These are phyloP conservation scores for Metrosideros polymorpha DNA, from an alignment of 441 rosid genomes.

Conservation along the genomic window DNA sequence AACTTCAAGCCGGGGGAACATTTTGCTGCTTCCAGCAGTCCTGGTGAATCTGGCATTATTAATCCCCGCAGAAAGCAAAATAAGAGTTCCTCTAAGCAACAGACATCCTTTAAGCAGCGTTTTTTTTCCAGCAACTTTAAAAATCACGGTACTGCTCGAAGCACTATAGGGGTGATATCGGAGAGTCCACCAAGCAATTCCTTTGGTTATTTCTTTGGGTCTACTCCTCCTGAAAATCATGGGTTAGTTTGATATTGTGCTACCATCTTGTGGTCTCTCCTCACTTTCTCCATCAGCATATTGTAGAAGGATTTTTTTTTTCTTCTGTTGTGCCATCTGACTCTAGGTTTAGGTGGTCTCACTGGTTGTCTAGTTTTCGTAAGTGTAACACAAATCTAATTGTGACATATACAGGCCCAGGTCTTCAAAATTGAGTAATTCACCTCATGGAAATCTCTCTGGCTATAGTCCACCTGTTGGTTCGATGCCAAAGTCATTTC, in stretches of 20 bases:
- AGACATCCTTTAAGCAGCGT: constrained; percentile 50
- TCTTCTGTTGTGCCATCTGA: background rate
- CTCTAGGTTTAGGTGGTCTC: background rate
- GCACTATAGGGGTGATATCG: constrained; percentile 44
- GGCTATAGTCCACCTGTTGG: constrained; percentile 96
- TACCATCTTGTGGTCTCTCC: background rate
- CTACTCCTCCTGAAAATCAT: constrained; percentile 87
- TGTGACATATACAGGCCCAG: constrained; percentile 39
- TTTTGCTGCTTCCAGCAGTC: constrained; percentile 30
- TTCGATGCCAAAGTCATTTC: constrained; percentile 89
- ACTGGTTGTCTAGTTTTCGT: background rate
- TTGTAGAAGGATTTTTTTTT: background rate
- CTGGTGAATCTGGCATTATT: constrained; percentile 45
- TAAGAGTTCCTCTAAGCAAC: constrained; percentile 58
- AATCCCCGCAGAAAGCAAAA: constrained; percentile 49
- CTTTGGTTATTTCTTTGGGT: constrained; percentile 90
- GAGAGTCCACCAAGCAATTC: constrained; percentile 98
- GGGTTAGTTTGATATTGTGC: constrained; percentile 45
- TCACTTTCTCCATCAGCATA: background rate
- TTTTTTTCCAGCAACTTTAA: constrained; percentile 80
- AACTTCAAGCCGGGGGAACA: constrained; percentile 36
- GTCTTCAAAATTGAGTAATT: constrained; percentile 74
- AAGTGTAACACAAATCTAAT: background rate
- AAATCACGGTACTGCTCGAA: constrained; percentile 51
- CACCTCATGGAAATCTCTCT: constrained; percentile 60